Evolutionary conservation across 495 filamentous ascomycete species (phyloP).

Genomic region (Aspergillus heteromorphus): DNA sequence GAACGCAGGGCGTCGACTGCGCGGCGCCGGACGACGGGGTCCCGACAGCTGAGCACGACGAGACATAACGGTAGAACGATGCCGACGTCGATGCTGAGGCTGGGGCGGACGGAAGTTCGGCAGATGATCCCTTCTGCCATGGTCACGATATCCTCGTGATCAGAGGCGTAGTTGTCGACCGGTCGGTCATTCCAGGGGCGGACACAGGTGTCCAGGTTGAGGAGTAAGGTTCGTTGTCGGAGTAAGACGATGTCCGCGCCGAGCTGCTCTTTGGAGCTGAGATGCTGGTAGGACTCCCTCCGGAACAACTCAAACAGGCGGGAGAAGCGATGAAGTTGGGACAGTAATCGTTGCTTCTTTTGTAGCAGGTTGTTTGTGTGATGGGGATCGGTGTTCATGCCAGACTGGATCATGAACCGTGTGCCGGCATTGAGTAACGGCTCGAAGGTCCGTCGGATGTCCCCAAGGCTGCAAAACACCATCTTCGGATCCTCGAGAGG

Average conservation of each 20-base stretch:
- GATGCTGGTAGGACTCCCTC: not conserved
- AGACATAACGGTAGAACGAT: slow-evolving; percentile 40
- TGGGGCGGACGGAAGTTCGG: slow-evolving; percentile 9
- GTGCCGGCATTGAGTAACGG: not conserved
- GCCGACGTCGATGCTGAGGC: slow-evolving; percentile 13
- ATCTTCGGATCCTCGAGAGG: not conserved
- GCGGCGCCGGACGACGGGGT: slow-evolving; percentile 26
- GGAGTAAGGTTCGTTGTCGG: slow-evolving; percentile 1
- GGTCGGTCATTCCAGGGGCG: not conserved
- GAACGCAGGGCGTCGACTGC: slow-evolving; percentile 33
- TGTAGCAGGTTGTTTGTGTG: not conserved
- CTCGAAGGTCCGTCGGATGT: not conserved
- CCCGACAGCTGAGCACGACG: slow-evolving; percentile 44
- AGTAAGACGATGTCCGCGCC: slow-evolving; percentile 11
- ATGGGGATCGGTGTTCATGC: not conserved
- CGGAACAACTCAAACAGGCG: not conserved
- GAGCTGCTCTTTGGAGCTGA: slow-evolving; percentile 2
- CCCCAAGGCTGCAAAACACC: not conserved
- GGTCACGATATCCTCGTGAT: slow-evolving; percentile 2
- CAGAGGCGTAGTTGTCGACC: not conserved
- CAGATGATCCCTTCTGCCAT: slow-evolving; percentile 2
- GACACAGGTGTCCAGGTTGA: slow-evolving; percentile 12
- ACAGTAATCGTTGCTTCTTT: not conserved
- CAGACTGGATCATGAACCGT: not conserved
- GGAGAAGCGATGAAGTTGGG: not conserved